Base-by-base conservation (phyloP, 352 stramenopile species). In the Pythium phragmiticola region DNA sequence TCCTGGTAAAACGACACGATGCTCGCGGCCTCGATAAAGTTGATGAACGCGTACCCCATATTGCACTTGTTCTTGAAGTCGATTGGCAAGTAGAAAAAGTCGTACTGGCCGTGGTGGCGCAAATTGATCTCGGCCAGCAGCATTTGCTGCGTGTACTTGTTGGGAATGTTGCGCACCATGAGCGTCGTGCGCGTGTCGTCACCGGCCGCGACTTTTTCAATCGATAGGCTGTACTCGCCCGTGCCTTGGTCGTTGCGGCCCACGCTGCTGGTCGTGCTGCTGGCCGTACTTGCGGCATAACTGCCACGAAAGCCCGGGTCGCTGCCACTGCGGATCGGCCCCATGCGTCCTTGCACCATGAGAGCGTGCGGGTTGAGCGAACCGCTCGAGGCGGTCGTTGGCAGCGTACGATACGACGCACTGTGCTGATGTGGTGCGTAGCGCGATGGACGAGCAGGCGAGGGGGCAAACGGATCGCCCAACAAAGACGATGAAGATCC, bases 21-120 rank as follows among this genome's bases (percentile, higher is more conserved):
- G 59, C 63, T 73, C 13, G 66, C 72, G 11, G 84, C 68, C 30
- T 98, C 84, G 47, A 99, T 95, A 79, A 99, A 99, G 80, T 99
- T 99, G 67, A 99, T 98, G 79, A 99, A 99, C 19, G 97, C 97
- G 76, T 99, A 99, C 19, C 98, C 98, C 82, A 99, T 96, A 82
- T 99, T 99, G 82, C 97, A 99, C 75, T 98, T 98, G 78, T 99
- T 99, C 87, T 99, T 99, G 78, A 99, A 99, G 80, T 99, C 98
- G 66, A 99, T 99, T 21, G 98, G 98, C 49, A 99, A 79, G 78
- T 99, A 99, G 75, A 99, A 99, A 66, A 99, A 99, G 73, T 99
- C 96, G 65, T 97, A 97, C 46, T 95, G 89, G 21, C 96, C 96
- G 57, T 96, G 84, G 65, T 95, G 84, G 42, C 88, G 89, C 45